Percentiles rank a stretch among this genome's conserved stretches.
Conservation (phyloP, 257 asterid species). For the Nicotiana attenuata region DNA sequence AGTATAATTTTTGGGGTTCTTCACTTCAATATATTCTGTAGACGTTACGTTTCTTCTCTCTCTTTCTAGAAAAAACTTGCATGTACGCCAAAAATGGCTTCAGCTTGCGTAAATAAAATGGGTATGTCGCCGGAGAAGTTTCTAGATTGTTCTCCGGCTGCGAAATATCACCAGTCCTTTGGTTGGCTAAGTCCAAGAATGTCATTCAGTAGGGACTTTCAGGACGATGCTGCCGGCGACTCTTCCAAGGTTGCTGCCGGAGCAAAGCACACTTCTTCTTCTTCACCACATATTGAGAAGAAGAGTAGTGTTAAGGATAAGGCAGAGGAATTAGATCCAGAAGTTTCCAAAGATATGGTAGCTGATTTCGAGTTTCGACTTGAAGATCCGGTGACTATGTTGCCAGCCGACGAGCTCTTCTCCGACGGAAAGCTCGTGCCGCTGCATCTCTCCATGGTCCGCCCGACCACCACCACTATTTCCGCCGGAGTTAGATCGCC, state of each 20-base stretch:
- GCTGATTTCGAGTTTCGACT: constrained; percentile 82
- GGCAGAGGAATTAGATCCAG: constrained; percentile 54
- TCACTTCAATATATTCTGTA: not conserved
- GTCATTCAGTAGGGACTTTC: constrained; percentile 31
- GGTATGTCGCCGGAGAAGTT: constrained; percentile 49
- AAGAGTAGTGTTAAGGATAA: constrained; percentile 14
- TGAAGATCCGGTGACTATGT: constrained; percentile 78
- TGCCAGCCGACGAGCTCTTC: constrained; percentile 92
- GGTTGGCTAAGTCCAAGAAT: constrained; percentile 48
- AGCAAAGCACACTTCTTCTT: constrained; percentile 14
- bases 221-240: constrained; percentile 7
- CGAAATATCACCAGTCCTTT: constrained; percentile 33
- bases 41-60: not conserved
- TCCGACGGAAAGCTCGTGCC: constrained; percentile 85
- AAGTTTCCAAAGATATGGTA: constrained; percentile 32
- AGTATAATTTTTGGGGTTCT: not conserved
- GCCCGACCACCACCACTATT: constrained; percentile 18
- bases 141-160: constrained; percentile 33
- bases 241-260: constrained; percentile 17
- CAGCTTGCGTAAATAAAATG: constrained; percentile 54
- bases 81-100: constrained; percentile 42
- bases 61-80: constrained; percentile 10
- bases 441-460: constrained; percentile 48
- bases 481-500: constrained; percentile 31
- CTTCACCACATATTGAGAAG: not conserved